phyloP scores from a whole-genome alignment of 768 basidiomycete species.

The Daedalea quercina region DNA sequence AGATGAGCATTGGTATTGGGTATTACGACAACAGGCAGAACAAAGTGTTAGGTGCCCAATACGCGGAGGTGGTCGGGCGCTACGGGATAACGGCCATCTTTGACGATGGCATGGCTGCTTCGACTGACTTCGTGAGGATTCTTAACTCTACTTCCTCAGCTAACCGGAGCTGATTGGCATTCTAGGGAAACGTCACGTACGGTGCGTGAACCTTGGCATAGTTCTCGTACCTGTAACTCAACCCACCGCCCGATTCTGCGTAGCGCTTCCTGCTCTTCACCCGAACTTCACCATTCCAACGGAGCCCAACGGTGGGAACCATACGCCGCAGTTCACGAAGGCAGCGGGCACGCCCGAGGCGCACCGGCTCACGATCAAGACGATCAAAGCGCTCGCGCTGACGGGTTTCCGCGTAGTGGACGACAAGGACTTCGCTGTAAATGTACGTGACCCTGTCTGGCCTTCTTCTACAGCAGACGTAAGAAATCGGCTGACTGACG shows the following conservation, averaged over 20 bases:
- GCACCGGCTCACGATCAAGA: constrained; percentile 49
- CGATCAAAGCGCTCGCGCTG: constrained; percentile 56
- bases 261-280: constrained; percentile 21
- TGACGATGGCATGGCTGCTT: constrained; percentile 41
- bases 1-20: constrained; percentile 17
- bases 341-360: constrained; percentile 56
- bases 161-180: neutral
- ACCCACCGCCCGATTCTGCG: neutral
- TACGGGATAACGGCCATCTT: constrained; percentile 36
- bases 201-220: constrained; percentile 27
- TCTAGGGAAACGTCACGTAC: constrained; percentile 69
- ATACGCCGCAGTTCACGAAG: constrained; percentile 59
- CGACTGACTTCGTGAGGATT: constrained; percentile 75
- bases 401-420: constrained; percentile 54
- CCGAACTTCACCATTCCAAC: constrained; percentile 52
- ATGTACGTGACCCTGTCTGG: constrained; percentile 32
- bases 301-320: constrained; percentile 63
- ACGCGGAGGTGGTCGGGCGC: constrained; percentile 38
- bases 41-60: constrained; percentile 31
- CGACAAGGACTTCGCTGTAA: constrained; percentile 48
- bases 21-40: constrained; percentile 31
- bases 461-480: neutral
- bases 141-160: neutral
- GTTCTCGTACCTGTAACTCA: neutral
- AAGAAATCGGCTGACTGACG: neutral